Percentiles rank a stretch among this genome's conserved stretches.
phyloP scores from a whole-genome alignment of 2,329 filamentous ascomycete species.

The Elsinoe australis region DNA sequence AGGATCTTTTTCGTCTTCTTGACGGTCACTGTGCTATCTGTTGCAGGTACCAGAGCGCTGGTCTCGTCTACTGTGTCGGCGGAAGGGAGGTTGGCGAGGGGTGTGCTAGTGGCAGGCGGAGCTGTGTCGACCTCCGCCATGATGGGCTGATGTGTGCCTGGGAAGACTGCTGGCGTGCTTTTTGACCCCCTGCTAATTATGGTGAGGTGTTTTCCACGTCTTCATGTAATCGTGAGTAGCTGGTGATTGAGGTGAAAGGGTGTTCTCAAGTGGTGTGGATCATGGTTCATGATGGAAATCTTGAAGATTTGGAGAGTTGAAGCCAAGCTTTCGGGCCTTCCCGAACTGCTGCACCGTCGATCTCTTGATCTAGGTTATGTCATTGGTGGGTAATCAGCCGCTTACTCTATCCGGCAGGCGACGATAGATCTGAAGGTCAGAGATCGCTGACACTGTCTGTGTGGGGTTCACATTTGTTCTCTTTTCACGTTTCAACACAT shows the following conservation, averaged over 20 bases:
- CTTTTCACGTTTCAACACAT: constrained; percentile 15
- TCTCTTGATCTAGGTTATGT: not conserved
- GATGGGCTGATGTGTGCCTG: too few species aligned
- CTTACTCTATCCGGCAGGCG: constrained; percentile 1
- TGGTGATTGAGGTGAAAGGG: too few species aligned
- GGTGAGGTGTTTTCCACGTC: too few species aligned
- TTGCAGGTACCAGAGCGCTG: constrained; percentile 23
- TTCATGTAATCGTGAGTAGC: too few species aligned
- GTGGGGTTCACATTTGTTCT: not conserved
- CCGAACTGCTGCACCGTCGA: not conserved
- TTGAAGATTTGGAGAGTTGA: not conserved
- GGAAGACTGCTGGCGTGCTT: too few species aligned
- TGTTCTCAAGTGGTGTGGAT: too few species aligned
- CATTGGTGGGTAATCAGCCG: constrained; percentile 4
- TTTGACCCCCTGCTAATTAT: too few species aligned
- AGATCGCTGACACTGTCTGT: constrained; percentile 11
- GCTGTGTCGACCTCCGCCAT: constrained; percentile 15
- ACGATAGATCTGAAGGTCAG: not conserved
- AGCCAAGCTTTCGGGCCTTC: not conserved
- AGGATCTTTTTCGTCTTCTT: constrained; percentile 85
- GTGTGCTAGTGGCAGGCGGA: not conserved
- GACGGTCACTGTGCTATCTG: constrained; percentile 30
- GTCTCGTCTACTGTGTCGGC: not conserved
- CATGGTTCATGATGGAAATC: not conserved
- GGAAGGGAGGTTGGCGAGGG: not conserved